Percentiles rank a stretch among this genome's conserved stretches.
phyloP scores from a whole-genome alignment of 2,329 filamentous ascomycete species.

The Monosporascus sp. region DNA sequence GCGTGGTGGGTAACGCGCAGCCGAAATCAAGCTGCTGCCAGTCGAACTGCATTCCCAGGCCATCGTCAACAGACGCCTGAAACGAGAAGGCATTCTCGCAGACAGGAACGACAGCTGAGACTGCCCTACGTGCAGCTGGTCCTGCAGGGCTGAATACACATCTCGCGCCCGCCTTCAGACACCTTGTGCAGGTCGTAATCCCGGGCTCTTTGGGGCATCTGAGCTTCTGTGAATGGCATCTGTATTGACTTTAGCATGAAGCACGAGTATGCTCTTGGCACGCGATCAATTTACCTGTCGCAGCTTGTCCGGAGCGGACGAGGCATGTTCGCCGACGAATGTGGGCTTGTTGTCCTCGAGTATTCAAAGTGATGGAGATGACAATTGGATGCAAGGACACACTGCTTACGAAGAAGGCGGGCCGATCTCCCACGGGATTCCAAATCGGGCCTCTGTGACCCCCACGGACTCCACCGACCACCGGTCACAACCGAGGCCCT shows the following conservation, averaged over 20 bases:
- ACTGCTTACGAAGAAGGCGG: not conserved
- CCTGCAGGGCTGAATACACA: constrained; percentile 39
- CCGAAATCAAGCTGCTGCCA: constrained; percentile 14
- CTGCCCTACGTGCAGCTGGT: constrained; percentile 8
- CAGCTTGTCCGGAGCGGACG: constrained; percentile 20
- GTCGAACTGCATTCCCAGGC: constrained; percentile 12
- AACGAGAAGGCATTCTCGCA: constrained; percentile 7
- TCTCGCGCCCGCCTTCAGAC: constrained; percentile 32
- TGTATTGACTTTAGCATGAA: constrained; percentile 21
- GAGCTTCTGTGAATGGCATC: constrained; percentile 44
- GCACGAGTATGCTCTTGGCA: not conserved
- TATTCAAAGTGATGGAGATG: not conserved
- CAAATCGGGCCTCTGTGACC: no score
- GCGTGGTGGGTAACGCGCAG: constrained; percentile 1
- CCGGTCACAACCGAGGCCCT: no score
- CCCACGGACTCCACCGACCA: no score
- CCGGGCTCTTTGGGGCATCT: constrained; percentile 36
- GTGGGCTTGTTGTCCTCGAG: not conserved
- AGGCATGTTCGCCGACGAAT: constrained; percentile 9
- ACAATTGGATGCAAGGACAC: not conserved
- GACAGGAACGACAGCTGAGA: constrained; percentile 1
- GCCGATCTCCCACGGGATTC: no score
- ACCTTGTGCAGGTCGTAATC: constrained; percentile 33
- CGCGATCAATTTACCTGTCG: constrained; percentile 3
- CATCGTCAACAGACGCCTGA: not conserved